Evolutionary conservation across 257 asterid genomes (phyloP), one percentile per base, ranked within the genome.

Genomic region (Jacaranda mimosifolia): DNA sequence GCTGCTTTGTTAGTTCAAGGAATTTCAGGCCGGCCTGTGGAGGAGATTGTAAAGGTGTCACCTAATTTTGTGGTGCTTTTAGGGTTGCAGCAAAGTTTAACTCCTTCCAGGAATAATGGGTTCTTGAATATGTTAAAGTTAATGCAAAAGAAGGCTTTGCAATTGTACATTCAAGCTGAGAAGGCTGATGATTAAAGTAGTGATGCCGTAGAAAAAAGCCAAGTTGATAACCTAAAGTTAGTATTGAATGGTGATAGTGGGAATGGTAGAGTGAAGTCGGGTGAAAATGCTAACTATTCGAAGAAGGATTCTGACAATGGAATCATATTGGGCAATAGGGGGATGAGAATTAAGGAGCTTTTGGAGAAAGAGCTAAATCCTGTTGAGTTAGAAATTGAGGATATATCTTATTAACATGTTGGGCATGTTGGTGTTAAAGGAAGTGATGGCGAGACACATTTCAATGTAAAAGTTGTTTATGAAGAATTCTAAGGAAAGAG

Each of bases 1-100:
- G 97, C 97, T 58, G 97, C 98, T 59, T 73, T 88, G 90, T 89
- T 93, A n/a, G 97, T 93, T 79, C 87, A 82, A 63, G 98, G 98
- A 56, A 94, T 91, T 49, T 93, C 98, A 6, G 91, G 92, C 26
- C 75, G 91, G 60, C 88, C 94, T 0, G 89, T 90, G n/a, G 88
- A 85, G 39, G 96, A 91, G 84, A 86, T 93, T 81, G 75, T 89
- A 14, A 81, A 86, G 86, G 93, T 91, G 11, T 85, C 94, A 5
- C 98, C 97, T 58, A 93, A 93, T 87, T 93, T 93, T 75, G 93
- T 19, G 55, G 79, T 83, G 79, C 96, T 87, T 75, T 81, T 93
- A 70, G 98, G 98, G 51, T 74, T 93, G 86, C 92, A 93, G 51
- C 94, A 90, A 74, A 90, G 94, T 60, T 78, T 90, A 74, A 91